These are phyloP conservation scores for Aspergillus sp. DNA, from an alignment of 2,329 filamentous ascomycete genomes.

Conservation along the genomic window DNA sequence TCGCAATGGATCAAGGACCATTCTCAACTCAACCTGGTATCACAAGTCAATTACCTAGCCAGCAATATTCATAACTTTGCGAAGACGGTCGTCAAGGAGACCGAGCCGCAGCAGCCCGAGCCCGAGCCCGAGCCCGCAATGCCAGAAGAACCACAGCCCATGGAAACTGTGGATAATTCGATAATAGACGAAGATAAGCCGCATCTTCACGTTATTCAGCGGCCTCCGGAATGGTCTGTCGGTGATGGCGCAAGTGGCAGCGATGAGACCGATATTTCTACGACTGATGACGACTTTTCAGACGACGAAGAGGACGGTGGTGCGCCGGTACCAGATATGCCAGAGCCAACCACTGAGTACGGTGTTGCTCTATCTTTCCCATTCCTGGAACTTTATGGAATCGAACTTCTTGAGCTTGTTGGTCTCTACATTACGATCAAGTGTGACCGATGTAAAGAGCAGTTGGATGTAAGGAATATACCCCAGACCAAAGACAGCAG, in stretches of 20 bases:
- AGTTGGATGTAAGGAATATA: slow-evolving; percentile 67
- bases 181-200: slow-evolving; percentile 49
- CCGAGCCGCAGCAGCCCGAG: slow-evolving; percentile 8
- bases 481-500: slow-evolving; percentile 52
- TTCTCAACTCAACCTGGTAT: slow-evolving; percentile 65
- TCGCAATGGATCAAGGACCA: slow-evolving; percentile 57
- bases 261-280: slow-evolving; percentile 45
- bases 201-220: slow-evolving; percentile 70
- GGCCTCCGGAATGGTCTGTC: slow-evolving; percentile 73
- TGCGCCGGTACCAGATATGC: slow-evolving; percentile 31
- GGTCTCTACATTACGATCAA: slow-evolving; percentile 70
- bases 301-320: slow-evolving; percentile 46
- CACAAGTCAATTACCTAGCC: slow-evolving; percentile 71
- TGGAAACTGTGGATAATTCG: slow-evolving; percentile 8
- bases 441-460: slow-evolving; percentile 75
- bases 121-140: slow-evolving; percentile 10
- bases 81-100: slow-evolving; percentile 49
- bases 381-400: slow-evolving; percentile 70
- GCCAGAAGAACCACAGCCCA: slow-evolving; percentile 16
- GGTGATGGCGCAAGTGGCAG: slow-evolving; percentile 33
- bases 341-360: slow-evolving; percentile 53
- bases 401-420: slow-evolving; percentile 71
- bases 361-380: slow-evolving; percentile 81
- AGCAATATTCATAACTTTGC: slow-evolving; percentile 69
- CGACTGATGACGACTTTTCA: slow-evolving; percentile 43